Evolutionary conservation across 2,329 filamentous ascomycete species (phyloP), one percentile per base, ranked within the genome.

Genomic region (Amauroascus verrucosus): DNA sequence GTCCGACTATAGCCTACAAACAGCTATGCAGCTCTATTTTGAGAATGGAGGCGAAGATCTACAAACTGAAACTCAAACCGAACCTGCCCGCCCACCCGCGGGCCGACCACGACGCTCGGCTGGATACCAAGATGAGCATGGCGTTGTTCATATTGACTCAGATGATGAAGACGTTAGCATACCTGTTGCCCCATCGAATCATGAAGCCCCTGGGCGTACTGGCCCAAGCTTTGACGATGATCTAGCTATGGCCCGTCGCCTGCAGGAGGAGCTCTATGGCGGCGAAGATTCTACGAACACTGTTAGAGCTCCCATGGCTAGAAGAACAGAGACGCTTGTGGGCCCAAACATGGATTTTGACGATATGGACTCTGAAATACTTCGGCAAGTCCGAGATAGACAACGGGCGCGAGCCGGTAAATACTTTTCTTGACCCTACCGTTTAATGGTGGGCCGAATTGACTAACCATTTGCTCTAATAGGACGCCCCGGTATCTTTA

Each of bases 201-300:
- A 58, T 57, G 58, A 59, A 46, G 59, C 64, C 40, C 60, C 67
- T 24, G 63, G 65, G 28, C 40, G 55, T 56, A 71, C 71, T 8
- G 71, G 69, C 30, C 70, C 68, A 75, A 82, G 63, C 51, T 81
- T 86, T 59, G 90, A 96, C 58, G 89, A 95, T 63, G 93, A 98
- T 64, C 90, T 88, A 50, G 90, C 87, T 41, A 91, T 97, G 83
- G 93, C 93, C 6, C 82, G 90, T 67, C 81, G 87, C 54, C 70
- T 98, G 56, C 93, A 98, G 67, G 86, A 98, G 64, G 89, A 98
- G 69, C 79, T 95, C 65, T 97, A 96, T 62, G 78, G 79, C 50
- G 78, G 70, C 37, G 73, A 71, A 13, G 72, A 71, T 37, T 72
- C 72, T 57, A 62, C 73, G 35, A 83, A 83, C 61, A 84, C 77